Percentiles rank a stretch among this genome's conserved stretches.
Conservation (phyloP, 2,329 filamentous ascomycete genomes). For the Hirsutella minnesotensis region DNA sequence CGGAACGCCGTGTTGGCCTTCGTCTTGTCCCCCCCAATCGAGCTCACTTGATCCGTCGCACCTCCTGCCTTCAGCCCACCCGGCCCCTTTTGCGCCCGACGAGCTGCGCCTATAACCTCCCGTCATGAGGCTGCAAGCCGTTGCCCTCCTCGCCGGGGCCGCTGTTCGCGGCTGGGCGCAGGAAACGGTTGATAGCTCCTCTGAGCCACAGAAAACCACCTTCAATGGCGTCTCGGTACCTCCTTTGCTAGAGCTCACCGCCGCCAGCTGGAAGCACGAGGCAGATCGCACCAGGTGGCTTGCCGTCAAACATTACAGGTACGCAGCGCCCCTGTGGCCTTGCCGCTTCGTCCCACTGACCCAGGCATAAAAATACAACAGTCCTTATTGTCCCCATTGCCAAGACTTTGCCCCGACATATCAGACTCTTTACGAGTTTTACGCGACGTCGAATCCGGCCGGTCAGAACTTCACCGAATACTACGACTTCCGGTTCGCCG, state of each 20-base stretch:
- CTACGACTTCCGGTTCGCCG: conserved; percentile 83
- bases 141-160: conserved; percentile 34
- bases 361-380: conserved; percentile 15
- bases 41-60: not conserved
- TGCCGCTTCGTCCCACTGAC: conserved; percentile 8
- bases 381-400: conserved; percentile 61
- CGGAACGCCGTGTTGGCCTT: conserved; percentile 1
- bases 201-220: conserved; percentile 32
- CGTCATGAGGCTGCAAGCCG: conserved; percentile 21
- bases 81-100: not conserved
- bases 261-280: conserved; percentile 44
- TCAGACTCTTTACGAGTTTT: conserved; percentile 92
- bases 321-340: conserved; percentile 4
- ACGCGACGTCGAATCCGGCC: conserved; percentile 72
- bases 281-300: conserved; percentile 40
- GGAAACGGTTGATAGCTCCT: conserved; percentile 21
- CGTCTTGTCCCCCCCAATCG: not conserved
- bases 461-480: conserved; percentile 58
- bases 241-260: conserved; percentile 48
- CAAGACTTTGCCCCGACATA: conserved; percentile 68
- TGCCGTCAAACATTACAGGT: conserved; percentile 59
- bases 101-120: conserved; percentile 4
- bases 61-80: not conserved
- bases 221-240: conserved; percentile 60
- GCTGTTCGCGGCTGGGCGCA: conserved; percentile 21